Base-by-base conservation (phyloP, 2,329 filamentous ascomycete species). In the Albophoma yamanashiensis region DNA sequence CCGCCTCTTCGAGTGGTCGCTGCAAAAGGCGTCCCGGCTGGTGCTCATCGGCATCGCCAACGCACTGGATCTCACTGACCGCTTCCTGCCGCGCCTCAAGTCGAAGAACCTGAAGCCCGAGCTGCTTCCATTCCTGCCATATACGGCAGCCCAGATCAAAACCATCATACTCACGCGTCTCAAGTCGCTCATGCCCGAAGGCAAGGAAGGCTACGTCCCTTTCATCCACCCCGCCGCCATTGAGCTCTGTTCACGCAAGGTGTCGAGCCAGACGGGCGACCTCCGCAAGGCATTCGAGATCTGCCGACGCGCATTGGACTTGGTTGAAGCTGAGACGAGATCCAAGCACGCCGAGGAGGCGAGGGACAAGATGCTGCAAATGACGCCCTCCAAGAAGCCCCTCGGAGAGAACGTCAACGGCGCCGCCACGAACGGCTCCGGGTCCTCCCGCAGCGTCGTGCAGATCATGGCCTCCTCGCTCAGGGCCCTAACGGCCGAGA, bases 201-300 rank as follows among this genome's bases (percentile, higher is more conserved):
- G 79, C 47, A 79, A 78, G 57, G 74, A 82, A 42, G 81, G 82
- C 62, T 88, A 85, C 62, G 76, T 96, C 4, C 94, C 94, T 0
- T 96, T 97, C 69, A 85, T 99, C 61, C 93, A 97, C 68, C 93
- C 93, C 1, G 90, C 91, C 15, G 94, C 94, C 22, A 92, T 99
- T 66, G 91, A 95, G 68, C 86, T 99, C 53, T 96, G 93, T 71
- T 89, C 94, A 9, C 91, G 94, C 72, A 99, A 97, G 72, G 91
- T 99, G 20, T 89, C 94, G 4, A 91, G 89, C 59, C 93, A 97
- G 71, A 96, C 91, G 0, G 94, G 94, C 52, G 94, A 99, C 72
- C 75, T 99, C 56, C 89, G 94, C 62, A 96, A 96, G 73, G 93
- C 92, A 0, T 97, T 97, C 68, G 93, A 97, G 73, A 91, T 99